Percentiles rank a stretch among this genome's conserved stretches.
These are phyloP conservation scores for Globisporangium paroecandrum DNA, from an alignment of 352 stramenopile genomes.

Conservation along the genomic window DNA sequence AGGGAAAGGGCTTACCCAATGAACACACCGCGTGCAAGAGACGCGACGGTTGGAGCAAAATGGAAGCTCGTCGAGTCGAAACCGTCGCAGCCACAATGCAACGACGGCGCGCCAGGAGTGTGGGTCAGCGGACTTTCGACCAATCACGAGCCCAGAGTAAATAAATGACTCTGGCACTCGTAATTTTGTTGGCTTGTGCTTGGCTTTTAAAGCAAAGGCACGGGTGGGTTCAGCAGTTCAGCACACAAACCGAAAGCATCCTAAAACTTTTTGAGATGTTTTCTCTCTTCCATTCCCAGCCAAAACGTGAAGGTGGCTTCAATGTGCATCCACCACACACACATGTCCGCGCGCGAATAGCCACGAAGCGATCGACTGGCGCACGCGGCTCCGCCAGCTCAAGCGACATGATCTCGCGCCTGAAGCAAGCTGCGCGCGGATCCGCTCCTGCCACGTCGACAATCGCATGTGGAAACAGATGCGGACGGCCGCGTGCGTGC, in stretches of 20 bases:
- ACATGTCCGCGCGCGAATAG: neutral
- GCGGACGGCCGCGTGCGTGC: neutral
- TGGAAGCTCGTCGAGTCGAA: constrained; percentile 12
- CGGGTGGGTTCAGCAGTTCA: no score
- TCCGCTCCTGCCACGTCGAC: neutral
- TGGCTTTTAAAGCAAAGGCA: neutral
- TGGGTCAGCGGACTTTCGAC: neutral
- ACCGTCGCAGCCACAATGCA: constrained; percentile 10
- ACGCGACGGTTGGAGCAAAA: constrained; percentile 13
- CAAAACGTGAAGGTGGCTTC: constrained; percentile 2
- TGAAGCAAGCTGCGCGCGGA: neutral
- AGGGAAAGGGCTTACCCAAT: neutral
- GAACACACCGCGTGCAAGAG: neutral
- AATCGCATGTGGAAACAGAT: neutral
- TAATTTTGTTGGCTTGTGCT: neutral
- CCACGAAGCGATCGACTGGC: constrained; percentile 3
- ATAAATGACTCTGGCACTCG: no score
- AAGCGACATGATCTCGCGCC: neutral
- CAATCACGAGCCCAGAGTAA: neutral
- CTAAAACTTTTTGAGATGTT: neutral
- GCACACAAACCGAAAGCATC: neutral
- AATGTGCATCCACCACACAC: neutral
- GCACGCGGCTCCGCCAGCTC: neutral
- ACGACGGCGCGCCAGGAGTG: neutral
- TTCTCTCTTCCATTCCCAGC: neutral